Base-by-base conservation (phyloP, 495 filamentous ascomycete genomes). In the Aspergillus wentii region DNA sequence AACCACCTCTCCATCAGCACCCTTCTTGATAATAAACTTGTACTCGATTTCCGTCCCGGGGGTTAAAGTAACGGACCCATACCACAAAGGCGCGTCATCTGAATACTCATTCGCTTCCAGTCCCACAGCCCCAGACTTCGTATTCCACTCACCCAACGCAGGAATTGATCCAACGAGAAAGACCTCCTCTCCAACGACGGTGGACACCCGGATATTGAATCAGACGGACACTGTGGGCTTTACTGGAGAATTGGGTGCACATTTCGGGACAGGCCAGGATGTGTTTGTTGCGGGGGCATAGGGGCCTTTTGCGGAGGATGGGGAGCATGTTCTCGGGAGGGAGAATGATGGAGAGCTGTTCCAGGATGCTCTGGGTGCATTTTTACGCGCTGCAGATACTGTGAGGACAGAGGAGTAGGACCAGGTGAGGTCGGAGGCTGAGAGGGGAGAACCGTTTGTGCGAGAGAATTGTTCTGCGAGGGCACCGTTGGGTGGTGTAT, bases 1-100 rank as follows among this genome's bases (percentile, higher is more conserved):
- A 14, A 44, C 58, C 1, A 83, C 63, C 2, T 54, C 52, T 3
- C 79, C 75, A 51, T 78, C 69, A 3, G 59, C 52, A n/a, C n/a
- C n/a, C 32, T 67, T 61, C 22, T 80, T 62, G 6, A 72, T 71
- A 40, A 87, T 76, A 47, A 76, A 89, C 62, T 87, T 88, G 51
- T 86, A 87, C 55, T 80, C 43, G 19, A 88, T 66, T 5, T 43
- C 49, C 29, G 62, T 58, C 1, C 81, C 79, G 1, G 71, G 69
- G 1, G 69, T 54, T 2, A 86, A 44, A 2, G 50, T 56, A 4
- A 82, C 44, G 0, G 72, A 73, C 1, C 54, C 71, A 30, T 40
- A 69, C 82, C 82, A 86, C 8, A 80, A 38, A 2, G 75, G 74
- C 45, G 83, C 68, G 38, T 46, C 68, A 7, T 40, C 41, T 2